Base-by-base conservation (phyloP, 768 basidiomycete genomes). In the Auricularia heimuer region DNA sequence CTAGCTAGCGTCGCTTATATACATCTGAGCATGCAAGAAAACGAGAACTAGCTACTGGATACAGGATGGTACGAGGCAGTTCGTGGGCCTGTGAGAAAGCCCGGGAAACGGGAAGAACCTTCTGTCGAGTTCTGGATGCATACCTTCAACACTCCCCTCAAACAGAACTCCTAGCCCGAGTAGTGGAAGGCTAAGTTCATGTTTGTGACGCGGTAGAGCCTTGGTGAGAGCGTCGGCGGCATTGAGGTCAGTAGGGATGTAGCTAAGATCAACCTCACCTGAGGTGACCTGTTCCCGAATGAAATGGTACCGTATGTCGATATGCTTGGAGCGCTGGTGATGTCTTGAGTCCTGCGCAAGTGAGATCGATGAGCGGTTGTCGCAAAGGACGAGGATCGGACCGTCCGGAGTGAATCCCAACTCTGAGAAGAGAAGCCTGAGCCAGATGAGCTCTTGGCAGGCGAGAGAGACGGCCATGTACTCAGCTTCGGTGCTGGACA, bases 171-270 rank as follows among this genome's bases (percentile, higher is more conserved):
- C 39, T 42, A 42, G 12, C 3, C 39, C 39, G 39, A 8, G 39
- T 42, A 42, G 4, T 14, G 39, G 39, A 14, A 4, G 4, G 39
- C 39, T 1, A 1, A 42, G 39, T 42, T 42, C 39, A 2, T 42
- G 39, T 42, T 42, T 42, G 3, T 42, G 54, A 3, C 54, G 54
- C n/a, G 51, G 51, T 54, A 54, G 65, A 4, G 65, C 39, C 44
- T 72, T 72, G 16, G 71, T 72, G 29, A 72, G 64, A 34, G 70
- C 56, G 63, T 72, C 71, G 12, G 71, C 71, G 6, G 61, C 18
- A 44, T 67, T 71, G 21, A 64, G 42, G 11, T n/a, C 36, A 7
- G 69, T 68, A 12, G 69, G 61, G 18, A 70, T 62, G 47, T 68
- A 63, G 10, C 21, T 45, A 18, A 70, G 54, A 18, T 51, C n/a